A percentile compares a stretch with the other conserved stretches of the same genome.
Conservation (phyloP, 768 basidiomycete genomes). For the Naganishia kalamii region DNA sequence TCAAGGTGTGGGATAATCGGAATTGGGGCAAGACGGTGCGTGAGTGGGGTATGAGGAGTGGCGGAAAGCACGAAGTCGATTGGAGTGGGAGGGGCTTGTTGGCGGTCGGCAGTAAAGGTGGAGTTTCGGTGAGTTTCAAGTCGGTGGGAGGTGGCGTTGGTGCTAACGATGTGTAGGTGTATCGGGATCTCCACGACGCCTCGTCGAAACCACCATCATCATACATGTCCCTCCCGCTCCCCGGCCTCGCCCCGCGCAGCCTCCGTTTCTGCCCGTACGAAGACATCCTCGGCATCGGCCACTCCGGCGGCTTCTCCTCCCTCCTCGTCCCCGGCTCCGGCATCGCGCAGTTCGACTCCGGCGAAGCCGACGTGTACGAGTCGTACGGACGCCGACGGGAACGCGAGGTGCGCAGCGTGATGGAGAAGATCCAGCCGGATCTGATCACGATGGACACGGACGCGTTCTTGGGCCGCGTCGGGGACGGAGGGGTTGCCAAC, state of each 20-base stretch:
- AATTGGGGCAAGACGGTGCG: conserved; percentile 88
- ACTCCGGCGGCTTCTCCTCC: conserved; percentile 64
- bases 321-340: conserved; percentile 87
- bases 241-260: conserved; percentile 67
- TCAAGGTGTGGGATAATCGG: conserved; percentile 94
- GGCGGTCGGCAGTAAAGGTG: conserved; percentile 73
- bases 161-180: conserved; percentile 54
- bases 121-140: conserved; percentile 58
- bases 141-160: neutral
- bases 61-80: conserved; percentile 58
- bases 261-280: conserved; percentile 67
- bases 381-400: conserved; percentile 72
- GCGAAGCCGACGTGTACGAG: conserved; percentile 93
- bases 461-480: conserved; percentile 42
- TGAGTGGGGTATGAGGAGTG: conserved; percentile 58
- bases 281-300: conserved; percentile 47
- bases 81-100: conserved; percentile 83
- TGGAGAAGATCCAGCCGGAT: conserved; percentile 94
- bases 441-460: conserved; percentile 63
- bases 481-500: conserved; percentile 5
- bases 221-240: conserved; percentile 81
- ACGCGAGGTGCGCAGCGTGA: conserved; percentile 77
- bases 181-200: conserved; percentile 55
- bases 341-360: conserved; percentile 88
- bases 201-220: conserved; percentile 52